Evolutionary conservation across 2,329 filamentous ascomycete species (phyloP), one percentile per base, ranked within the genome.

Genomic region (Microdochium paspali): DNA sequence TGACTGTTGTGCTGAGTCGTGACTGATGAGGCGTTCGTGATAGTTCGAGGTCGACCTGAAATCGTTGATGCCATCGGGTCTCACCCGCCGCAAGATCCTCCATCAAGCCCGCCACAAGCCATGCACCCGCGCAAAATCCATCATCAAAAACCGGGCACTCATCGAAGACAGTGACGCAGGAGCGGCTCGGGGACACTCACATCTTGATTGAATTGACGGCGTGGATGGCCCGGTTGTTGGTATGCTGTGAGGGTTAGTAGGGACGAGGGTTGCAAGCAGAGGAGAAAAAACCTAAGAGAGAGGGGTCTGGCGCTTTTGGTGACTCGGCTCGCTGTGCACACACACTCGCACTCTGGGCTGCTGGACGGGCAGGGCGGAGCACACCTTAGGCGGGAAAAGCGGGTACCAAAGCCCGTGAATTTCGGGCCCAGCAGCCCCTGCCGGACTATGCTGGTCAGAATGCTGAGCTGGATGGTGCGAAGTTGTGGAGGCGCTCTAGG

Each of bases 181-280:
- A 54, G 51, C 32, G 53, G 26, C 44, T 32, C 26, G 18, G 25
- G 24, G 44, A 25, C 32, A 60, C 62, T 63, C 57, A 63, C 60
- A 63, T 62, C 52, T 59, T 63, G 60, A 56, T 28, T 47, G 35
- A 46, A 50, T 52, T 55, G 53, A 51, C 51, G 49, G 44, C 47
- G 49, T 47, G 54, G 59, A 61, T 59, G 59, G 58, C 56, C 58
- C 47, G 51, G 47, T 31, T 54, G 49, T 52, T 53, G 53, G 35
- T 40, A 18, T 57, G 58, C 55, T 58, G 50, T 58, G 26, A 21
- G 42, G 54, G 56, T 62, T 60, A 60, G 56, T 60, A 54, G 51
- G 43, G 48, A 46, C 35, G 35, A 20, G 35, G 49, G 51, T 42
- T 49, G 32, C 24, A 49, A 40, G 24, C 15, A 10, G 31, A 43